phyloP scores from a whole-genome alignment of 1,284 basidiomycete species.

The Stygiomarasmius scandens region DNA sequence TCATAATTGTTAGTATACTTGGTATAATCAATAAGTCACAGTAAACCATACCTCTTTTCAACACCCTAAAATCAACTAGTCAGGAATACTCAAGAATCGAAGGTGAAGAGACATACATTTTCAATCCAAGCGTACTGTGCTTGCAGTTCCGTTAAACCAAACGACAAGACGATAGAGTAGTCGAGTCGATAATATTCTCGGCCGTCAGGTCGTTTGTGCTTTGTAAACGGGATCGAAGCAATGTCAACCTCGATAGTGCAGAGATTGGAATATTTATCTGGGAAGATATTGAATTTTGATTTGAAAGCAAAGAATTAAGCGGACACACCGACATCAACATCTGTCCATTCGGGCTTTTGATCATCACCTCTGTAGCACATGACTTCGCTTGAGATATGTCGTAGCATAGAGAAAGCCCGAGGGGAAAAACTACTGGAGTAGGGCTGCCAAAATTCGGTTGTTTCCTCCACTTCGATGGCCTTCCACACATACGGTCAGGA shows the following conservation, averaged over 20 bases:
- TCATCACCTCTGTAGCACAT: neutral
- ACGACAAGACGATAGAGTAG: slow-evolving; percentile 43
- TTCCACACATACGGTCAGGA: too few species aligned
- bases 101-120: slow-evolving; percentile 33
- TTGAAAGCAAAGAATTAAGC: too few species aligned
- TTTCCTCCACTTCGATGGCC: too few species aligned
- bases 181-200: slow-evolving; percentile 39
- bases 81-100: neutral
- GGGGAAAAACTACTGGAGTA: too few species aligned
- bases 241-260: too few species aligned
- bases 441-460: too few species aligned
- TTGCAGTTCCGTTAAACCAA: slow-evolving; percentile 49
- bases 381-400: neutral
- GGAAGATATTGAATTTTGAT: too few species aligned
- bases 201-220: too few species aligned
- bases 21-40: too few species aligned
- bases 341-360: neutral
- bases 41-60: slow-evolving; percentile 2
- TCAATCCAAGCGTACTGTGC: slow-evolving; percentile 49
- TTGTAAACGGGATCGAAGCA: too few species aligned
- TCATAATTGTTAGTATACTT: neutral
- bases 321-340: neutral
- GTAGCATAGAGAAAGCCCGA: too few species aligned
- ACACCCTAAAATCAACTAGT: neutral
- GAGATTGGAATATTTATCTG: too few species aligned